phyloP scores from a whole-genome alignment of 768 basidiomycete genomes.

The Lactifluus hygrophoroides region DNA sequence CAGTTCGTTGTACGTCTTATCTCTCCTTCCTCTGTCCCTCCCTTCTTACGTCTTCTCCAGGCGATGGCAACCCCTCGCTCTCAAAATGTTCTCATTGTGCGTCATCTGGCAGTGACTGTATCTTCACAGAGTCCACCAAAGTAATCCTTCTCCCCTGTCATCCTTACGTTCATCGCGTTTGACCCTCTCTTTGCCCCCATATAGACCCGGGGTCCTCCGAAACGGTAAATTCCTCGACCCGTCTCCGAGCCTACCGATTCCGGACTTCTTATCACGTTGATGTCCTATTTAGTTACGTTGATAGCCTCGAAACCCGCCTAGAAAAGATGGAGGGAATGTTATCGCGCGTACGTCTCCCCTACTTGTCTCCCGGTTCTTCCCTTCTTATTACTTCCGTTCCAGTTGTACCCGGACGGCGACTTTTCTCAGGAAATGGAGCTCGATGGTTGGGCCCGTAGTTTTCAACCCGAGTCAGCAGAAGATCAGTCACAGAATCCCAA shows the following conservation, averaged over 20 bases:
- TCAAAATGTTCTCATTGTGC: conserved; percentile 16
- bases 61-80: conserved; percentile 3
- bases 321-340: conserved; percentile 21
- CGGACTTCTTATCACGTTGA: not conserved
- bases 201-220: conserved; percentile 19
- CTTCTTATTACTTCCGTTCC: not conserved
- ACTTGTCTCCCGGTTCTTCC: not conserved
- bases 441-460: conserved; percentile 12
- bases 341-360: conserved; percentile 6
- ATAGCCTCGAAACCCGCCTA: conserved; percentile 19
- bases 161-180: not conserved
- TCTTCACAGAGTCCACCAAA: conserved; percentile 17
- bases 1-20: conserved; percentile 17
- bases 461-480: conserved; percentile 7
- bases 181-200: not conserved
- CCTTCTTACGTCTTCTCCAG: not conserved
- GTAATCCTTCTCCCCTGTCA: not conserved
- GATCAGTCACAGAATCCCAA: not conserved
- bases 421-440: conserved; percentile 20
- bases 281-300: conserved; percentile 13
- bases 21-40: not conserved
- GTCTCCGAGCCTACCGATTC: not conserved
- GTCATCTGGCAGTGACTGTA: conserved; percentile 3
- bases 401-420: conserved; percentile 19
- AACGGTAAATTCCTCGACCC: conserved; percentile 5